A percentile compares a stretch with the other conserved stretches of the same genome.
Evolutionary conservation across 257 asterid species (phyloP).

Genomic region (Mitragyna speciosa): DNA sequence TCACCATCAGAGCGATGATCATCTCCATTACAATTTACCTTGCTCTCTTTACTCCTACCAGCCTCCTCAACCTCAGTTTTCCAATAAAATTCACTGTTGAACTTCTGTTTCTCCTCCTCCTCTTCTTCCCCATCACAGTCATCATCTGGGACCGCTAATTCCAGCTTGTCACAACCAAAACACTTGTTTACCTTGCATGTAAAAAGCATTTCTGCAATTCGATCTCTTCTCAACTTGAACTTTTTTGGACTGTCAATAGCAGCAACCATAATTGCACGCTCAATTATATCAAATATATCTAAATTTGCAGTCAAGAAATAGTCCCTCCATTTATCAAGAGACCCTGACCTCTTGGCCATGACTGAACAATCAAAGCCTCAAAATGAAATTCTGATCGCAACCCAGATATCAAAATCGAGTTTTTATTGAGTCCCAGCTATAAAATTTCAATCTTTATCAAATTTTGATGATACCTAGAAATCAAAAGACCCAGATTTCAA

Average conservation of each 20-base stretch:
- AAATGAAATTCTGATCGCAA: conserved; percentile 19
- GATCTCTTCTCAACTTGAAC: conserved; percentile 76
- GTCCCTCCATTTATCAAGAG: conserved; percentile 83
- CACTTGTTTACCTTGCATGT: conserved; percentile 70
- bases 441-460: conserved; percentile 30
- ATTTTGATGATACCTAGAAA: conserved; percentile 34
- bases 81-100: conserved; percentile 37
- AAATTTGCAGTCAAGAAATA: conserved; percentile 71
- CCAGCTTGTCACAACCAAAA: conserved; percentile 66
- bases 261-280: conserved; percentile 75
- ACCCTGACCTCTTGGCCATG: conserved; percentile 55
- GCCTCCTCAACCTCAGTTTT: conserved; percentile 33
- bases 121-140: conserved; percentile 24
- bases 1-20: conserved; percentile 30
- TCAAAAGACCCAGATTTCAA: conserved; percentile 9
- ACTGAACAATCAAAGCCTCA: conserved; percentile 28
- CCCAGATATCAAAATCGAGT: conserved; percentile 22
- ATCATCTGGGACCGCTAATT: conserved; percentile 53
- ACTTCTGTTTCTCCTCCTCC: conserved; percentile 38
- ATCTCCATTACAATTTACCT: conserved; percentile 42
- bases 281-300: conserved; percentile 66
- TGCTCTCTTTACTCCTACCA: conserved; percentile 71
- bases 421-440: conserved; percentile 37
- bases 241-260: conserved; percentile 79
- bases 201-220: conserved; percentile 80